Base-by-base conservation (phyloP, 1,284 basidiomycete genomes). In the Ganoderma meredithae region DNA sequence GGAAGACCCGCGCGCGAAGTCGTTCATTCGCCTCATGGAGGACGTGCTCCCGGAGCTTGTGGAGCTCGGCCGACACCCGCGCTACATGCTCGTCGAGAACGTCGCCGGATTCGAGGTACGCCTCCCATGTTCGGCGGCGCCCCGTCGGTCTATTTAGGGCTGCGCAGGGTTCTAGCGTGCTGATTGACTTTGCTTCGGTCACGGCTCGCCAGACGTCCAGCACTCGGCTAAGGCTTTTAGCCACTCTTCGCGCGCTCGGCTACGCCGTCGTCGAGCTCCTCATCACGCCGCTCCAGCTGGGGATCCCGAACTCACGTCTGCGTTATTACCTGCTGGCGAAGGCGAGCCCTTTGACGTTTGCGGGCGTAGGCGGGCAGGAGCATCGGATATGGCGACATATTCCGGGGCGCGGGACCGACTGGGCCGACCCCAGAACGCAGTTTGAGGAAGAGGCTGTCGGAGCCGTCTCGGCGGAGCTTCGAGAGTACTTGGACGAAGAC, bases 271-370 rank as follows among this genome's bases (percentile, higher is more conserved):
- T 82, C 22, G 92, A 94, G 76, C 81, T 93, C 31, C 81, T 91
- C 17, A 78, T 94, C 55, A 93, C 88, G 36, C 93, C 92, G 1
- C 78, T 93, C 4, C 92, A 94, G 76, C 92, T 91, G 70, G 88
- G 89, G 25, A 88, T 93, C 31, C 92, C 93, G 7, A 94, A 94
- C 75, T 94, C 93, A 17, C 87, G 92, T 22, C 79, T 92, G 65
- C 84, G 93, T 40, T 94, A 94, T 75, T 94, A 94, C 72, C 81
- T 92, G n/a, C 85, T 94, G 0, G 92, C 91, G 8, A 90, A 87
- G 72, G 76, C 77, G 22, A 71, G 72, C 4, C 83, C 87, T 2
- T 72, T 84, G 84, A 68, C 64, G 52, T 72, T 74, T 69, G 62
- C 70, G 60, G 22, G 44, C 25, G 49, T 61, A 17, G 25, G 61